These are phyloP conservation scores for Letharia lupina DNA, from an alignment of 495 filamentous ascomycete species.

Conservation along the genomic window DNA sequence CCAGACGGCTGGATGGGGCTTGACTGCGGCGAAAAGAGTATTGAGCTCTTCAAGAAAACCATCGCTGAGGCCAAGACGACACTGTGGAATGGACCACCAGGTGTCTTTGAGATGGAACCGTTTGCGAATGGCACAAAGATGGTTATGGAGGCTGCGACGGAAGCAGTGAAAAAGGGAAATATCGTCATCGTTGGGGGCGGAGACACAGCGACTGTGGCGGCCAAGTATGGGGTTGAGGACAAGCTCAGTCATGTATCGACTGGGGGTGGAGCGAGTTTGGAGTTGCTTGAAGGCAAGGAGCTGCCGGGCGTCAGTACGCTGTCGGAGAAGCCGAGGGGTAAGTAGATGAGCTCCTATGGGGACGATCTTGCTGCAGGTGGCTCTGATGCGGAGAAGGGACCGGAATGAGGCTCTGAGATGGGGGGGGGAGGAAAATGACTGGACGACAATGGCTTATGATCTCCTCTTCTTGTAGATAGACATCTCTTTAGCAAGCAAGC, in stretches of 20 bases:
- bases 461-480: slow-evolving; percentile 1
- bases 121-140: slow-evolving; percentile 88
- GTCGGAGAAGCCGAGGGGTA: slow-evolving; percentile 66
- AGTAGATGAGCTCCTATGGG: slow-evolving; percentile 30
- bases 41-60: slow-evolving; percentile 74
- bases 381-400: slow-evolving; percentile 13
- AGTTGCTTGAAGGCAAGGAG: slow-evolving; percentile 95
- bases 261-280: slow-evolving; percentile 89
- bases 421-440: not conserved
- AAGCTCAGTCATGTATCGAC: slow-evolving; percentile 98
- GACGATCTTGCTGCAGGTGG: not conserved
- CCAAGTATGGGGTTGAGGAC: slow-evolving; percentile 91
- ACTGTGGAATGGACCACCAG: slow-evolving; percentile 96
- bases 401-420: slow-evolving; percentile 11
- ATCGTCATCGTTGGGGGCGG: slow-evolving; percentile 98
- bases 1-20: slow-evolving; percentile 97
- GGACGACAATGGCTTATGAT: not conserved
- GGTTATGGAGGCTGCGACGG: slow-evolving; percentile 77
- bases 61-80: slow-evolving; percentile 90
- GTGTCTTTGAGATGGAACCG: slow-evolving; percentile 93
- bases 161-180: slow-evolving; percentile 67
- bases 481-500: not conserved
- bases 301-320: slow-evolving; percentile 89
- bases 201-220: slow-evolving; percentile 95
- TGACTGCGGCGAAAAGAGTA: slow-evolving; percentile 81